Percentiles rank a stretch among this genome's conserved stretches.
Evolutionary conservation across 1,284 basidiomycete genomes (phyloP).

Genomic region (Microbotryum lychnidis-dioicae): DNA sequence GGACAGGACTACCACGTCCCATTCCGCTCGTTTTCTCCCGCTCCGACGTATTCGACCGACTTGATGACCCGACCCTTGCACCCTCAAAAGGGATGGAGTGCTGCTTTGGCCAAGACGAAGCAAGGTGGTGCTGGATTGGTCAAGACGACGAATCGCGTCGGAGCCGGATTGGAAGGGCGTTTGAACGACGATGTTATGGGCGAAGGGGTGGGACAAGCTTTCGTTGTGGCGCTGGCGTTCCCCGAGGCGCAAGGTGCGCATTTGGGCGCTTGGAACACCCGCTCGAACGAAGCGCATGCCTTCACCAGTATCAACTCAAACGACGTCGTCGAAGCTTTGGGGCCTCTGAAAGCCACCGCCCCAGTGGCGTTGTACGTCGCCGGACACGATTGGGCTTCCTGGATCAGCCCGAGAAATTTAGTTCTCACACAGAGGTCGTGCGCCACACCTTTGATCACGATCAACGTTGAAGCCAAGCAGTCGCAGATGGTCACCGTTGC

Average conservation of each 20-base stretch:
- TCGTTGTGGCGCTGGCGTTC: conserved; percentile 19
- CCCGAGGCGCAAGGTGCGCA: conserved; percentile 11
- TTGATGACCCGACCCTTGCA: background rate
- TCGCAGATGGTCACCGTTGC: conserved; percentile 7
- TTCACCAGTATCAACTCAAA: background rate
- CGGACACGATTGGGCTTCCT: background rate
- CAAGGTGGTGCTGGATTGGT: conserved; percentile 13
- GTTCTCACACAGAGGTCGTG: background rate
- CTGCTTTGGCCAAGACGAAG: conserved; percentile 7
- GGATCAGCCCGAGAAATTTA: background rate
- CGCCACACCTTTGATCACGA: background rate
- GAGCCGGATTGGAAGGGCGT: conserved; percentile 13
- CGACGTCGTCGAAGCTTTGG: conserved; percentile 18
- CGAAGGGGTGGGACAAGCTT: conserved; percentile 5
- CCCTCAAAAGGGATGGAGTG: conserved; percentile 3
- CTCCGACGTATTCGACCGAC: conserved; percentile 28
- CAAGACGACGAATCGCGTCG: conserved; percentile 6
- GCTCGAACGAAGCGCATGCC: background rate
- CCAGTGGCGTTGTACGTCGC: background rate
- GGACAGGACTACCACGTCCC: conserved; percentile 31
- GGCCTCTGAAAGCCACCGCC: background rate
- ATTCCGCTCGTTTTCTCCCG: conserved; percentile 33
- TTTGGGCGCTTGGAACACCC: conserved; percentile 28
- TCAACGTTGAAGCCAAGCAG: background rate
- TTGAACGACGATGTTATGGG: conserved; percentile 21